Evolutionary conservation across 768 basidiomycete species (phyloP).

Genomic region (Macrolepiota albuminosa): DNA sequence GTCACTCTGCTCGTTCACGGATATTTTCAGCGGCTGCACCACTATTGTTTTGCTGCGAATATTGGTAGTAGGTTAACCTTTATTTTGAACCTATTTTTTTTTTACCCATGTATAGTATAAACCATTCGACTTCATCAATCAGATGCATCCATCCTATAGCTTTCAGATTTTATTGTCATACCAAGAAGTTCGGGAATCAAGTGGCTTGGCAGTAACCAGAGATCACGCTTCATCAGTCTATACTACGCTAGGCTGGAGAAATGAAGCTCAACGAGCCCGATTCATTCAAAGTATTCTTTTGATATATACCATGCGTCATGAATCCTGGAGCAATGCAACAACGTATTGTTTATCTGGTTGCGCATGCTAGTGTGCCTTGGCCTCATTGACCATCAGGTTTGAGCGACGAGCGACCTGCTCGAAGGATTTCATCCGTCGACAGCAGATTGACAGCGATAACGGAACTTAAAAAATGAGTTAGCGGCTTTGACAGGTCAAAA

Average conservation of each 20-base stretch:
- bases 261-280: neutral
- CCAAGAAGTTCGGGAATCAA: neutral
- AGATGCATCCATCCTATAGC: neutral
- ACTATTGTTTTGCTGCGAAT: neutral
- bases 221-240: neutral
- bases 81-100: neutral
- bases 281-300: neutral
- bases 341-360: neutral
- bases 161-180: neutral
- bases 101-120: neutral
- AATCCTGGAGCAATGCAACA: neutral
- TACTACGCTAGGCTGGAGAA: neutral
- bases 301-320: neutral
- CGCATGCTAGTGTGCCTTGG: neutral
- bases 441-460: slow-evolving; percentile 94
- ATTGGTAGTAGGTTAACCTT: neutral
- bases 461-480: slow-evolving; percentile 47
- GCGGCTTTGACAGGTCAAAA: slow-evolving; percentile 11
- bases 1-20: no score
- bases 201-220: neutral
- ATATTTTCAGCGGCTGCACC: no score
- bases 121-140: neutral
- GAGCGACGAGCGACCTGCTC: slow-evolving; percentile 83
- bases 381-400: slow-evolving; percentile 68
- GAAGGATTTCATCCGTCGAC: slow-evolving; percentile 93